Evolutionary conservation across 2,329 filamentous ascomycete species (phyloP).

Genomic region (Eutypella sp.): DNA sequence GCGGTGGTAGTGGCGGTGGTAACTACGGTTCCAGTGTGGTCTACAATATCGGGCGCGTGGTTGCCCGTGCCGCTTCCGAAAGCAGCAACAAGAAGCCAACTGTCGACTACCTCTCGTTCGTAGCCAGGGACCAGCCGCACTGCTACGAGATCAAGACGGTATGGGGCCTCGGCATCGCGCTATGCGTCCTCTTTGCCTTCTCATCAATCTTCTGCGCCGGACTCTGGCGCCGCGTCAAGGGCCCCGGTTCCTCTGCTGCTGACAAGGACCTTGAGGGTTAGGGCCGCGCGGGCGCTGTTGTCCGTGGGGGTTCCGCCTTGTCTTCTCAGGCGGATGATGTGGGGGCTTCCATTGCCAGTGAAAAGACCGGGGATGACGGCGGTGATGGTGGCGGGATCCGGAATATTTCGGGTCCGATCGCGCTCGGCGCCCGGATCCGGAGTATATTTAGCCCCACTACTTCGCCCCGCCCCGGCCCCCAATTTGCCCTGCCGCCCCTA

Average conservation of each 20-base stretch:
- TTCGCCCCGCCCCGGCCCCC: slow-evolving; percentile 13
- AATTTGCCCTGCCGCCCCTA: slow-evolving; percentile 15
- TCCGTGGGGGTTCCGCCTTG: slow-evolving; percentile 18
- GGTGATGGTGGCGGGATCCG: slow-evolving; percentile 3
- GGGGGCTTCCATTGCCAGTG: not conserved
- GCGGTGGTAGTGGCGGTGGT: too few relatives aligned
- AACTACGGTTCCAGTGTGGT: too few relatives aligned
- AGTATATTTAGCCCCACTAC: not conserved
- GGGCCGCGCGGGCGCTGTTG: slow-evolving; percentile 42
- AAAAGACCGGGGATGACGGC: slow-evolving; percentile 2
- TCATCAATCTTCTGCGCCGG: slow-evolving; percentile 54
- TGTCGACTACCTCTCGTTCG: slow-evolving; percentile 39
- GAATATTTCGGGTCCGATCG: slow-evolving; percentile 18
- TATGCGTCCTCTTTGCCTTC: slow-evolving; percentile 67
- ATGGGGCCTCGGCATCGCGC: slow-evolving; percentile 78
- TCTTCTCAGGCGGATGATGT: not conserved
- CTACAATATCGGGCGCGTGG: too few relatives aligned
- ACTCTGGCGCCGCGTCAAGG: slow-evolving; percentile 58
- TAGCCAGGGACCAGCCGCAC: slow-evolving; percentile 51
- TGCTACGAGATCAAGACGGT: slow-evolving; percentile 83
- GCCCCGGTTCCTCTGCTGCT: slow-evolving; percentile 23
- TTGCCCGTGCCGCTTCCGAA: slow-evolving; percentile 14
- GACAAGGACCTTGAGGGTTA: slow-evolving; percentile 47
- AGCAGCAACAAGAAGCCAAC: slow-evolving; percentile 24
- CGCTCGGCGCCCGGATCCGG: slow-evolving; percentile 18